Conservation (phyloP, 2,329 filamentous ascomycete species). For the Aspergillus vadensis region DNA sequence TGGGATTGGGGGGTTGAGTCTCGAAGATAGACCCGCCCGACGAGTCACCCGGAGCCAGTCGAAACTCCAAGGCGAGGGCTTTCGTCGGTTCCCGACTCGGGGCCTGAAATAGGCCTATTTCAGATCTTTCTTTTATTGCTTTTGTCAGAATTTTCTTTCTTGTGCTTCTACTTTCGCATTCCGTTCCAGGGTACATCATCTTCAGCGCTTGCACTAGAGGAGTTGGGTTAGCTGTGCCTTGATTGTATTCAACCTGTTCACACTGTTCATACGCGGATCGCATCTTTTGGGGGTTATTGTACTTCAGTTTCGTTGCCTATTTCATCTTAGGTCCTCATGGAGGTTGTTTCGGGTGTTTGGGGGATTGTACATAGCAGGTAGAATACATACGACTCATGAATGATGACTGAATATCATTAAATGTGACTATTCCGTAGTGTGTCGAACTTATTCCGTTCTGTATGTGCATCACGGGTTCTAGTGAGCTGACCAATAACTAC, state of each 20-base stretch:
- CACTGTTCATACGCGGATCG: background rate
- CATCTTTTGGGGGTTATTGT: background rate
- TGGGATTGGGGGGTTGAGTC: constrained; percentile 36
- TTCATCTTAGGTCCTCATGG: background rate
- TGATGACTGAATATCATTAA: background rate
- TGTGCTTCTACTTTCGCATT: constrained; percentile 39
- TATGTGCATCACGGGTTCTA: background rate
- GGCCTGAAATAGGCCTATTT: constrained; percentile 14
- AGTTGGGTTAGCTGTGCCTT: constrained; percentile 2
- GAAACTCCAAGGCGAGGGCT: constrained; percentile 21
- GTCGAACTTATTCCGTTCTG: no score
- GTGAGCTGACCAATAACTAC: background rate
- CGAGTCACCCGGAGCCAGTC: constrained; percentile 41
- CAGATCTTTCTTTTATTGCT: background rate
- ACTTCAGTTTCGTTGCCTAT: no score
- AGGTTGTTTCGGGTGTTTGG: background rate
- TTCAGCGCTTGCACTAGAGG: constrained; percentile 8
- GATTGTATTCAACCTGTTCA: background rate
- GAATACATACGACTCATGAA: constrained; percentile 4
- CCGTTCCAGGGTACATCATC: background rate
- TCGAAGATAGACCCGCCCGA: constrained; percentile 37
- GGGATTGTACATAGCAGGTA: constrained; percentile 3
- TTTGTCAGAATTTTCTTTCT: background rate
- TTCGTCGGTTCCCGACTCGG: constrained; percentile 20
- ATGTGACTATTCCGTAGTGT: background rate